Percentiles rank a stretch among this genome's conserved stretches.
phyloP scores from a whole-genome alignment of 352 stramenopile genomes.

The Globisporangium heterothallicum region DNA sequence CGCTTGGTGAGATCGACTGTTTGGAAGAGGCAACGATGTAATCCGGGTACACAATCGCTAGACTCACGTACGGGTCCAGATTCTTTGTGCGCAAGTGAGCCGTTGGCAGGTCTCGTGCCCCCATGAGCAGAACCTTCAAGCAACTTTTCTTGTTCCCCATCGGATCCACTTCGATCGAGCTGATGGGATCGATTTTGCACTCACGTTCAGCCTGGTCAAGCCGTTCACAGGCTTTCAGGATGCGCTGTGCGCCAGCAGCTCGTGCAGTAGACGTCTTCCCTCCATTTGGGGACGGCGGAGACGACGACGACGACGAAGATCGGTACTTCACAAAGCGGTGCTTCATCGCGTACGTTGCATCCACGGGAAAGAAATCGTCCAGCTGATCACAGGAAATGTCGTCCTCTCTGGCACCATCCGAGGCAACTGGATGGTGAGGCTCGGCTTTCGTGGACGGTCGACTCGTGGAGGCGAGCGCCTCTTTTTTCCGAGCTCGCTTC shows the following conservation, averaged over 20 bases:
- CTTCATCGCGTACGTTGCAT: constrained; percentile 37
- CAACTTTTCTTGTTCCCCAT: constrained; percentile 42
- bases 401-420: constrained; percentile 10
- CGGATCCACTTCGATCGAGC: constrained; percentile 57
- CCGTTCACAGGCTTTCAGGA: constrained; percentile 55
- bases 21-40: constrained; percentile 14
- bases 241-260: constrained; percentile 30
- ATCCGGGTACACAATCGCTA: constrained; percentile 64
- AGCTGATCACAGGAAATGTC: constrained; percentile 40
- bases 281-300: constrained; percentile 10
- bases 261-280: constrained; percentile 6
- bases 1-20: neutral
- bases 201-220: constrained; percentile 38
- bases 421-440: neutral
- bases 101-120: constrained; percentile 50
- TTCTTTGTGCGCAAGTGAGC: constrained; percentile 66
- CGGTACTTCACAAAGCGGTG: constrained; percentile 36
- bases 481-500: constrained; percentile 5
- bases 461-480: neutral
- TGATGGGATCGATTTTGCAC: constrained; percentile 40
- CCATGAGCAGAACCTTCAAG: constrained; percentile 48
- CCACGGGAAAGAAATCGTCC: constrained; percentile 40
- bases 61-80: constrained; percentile 56
- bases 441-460: neutral
- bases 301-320: constrained; percentile 3